A percentile compares a stretch with the other conserved stretches of the same genome.
phyloP scores from a whole-genome alignment of 805 yeast species.

The Candida montana region DNA sequence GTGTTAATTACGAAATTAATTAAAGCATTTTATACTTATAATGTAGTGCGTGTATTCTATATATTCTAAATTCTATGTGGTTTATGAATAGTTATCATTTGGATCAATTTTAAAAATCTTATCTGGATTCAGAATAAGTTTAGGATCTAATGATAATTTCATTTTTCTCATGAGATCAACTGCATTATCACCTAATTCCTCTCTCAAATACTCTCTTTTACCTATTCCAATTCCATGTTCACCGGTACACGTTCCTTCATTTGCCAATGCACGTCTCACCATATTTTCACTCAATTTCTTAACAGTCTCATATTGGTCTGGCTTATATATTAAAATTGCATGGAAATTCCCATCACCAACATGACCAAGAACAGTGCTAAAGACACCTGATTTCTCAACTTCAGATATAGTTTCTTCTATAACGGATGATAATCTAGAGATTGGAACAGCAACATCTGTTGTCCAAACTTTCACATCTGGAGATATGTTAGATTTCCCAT shows the following conservation, averaged over 20 bases:
- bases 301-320: constrained; percentile 41
- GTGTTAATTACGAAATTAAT: constrained; percentile 13
- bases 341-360: constrained; percentile 82
- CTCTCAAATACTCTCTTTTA: constrained; percentile 50
- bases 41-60: not conserved
- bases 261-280: constrained; percentile 55
- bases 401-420: constrained; percentile 58
- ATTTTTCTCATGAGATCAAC: constrained; percentile 65
- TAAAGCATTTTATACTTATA: constrained; percentile 4
- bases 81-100: constrained; percentile 26
- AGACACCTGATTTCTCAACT: constrained; percentile 43
- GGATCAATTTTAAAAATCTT: constrained; percentile 65
- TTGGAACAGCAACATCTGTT: constrained; percentile 78
- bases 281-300: constrained; percentile 49
- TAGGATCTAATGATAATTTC: constrained; percentile 67
- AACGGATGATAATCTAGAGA: constrained; percentile 54
- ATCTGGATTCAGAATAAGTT: constrained; percentile 67
- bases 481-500: constrained; percentile 43
- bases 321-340: constrained; percentile 52
- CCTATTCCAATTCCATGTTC: constrained; percentile 82
- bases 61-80: not conserved
- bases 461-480: constrained; percentile 54
- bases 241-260: constrained; percentile 80
- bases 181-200: constrained; percentile 61
- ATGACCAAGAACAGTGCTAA: constrained; percentile 64